phyloP scores from a whole-genome alignment of 371 early-diverging fungal genomes.

The Lichtheimia hyalospora region DNA sequence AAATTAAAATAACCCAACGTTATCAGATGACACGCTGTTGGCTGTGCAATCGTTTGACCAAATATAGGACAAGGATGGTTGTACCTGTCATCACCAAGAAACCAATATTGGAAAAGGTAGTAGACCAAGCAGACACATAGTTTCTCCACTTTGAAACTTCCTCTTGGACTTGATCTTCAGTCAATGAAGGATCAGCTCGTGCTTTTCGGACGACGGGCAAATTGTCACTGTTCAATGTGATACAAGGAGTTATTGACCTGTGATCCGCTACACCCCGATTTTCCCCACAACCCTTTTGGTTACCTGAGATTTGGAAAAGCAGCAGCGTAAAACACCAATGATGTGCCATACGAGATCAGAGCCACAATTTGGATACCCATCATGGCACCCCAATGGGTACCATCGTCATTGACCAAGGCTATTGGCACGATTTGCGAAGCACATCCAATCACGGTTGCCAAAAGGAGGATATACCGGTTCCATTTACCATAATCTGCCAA shows the following conservation, averaged over 20 bases:
- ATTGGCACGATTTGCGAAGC: conserved; percentile 47
- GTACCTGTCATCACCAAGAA: conserved; percentile 45
- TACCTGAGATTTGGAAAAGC: conserved; percentile 50
- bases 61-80: background rate
- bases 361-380: conserved; percentile 42
- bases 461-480: conserved; percentile 41
- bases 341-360: conserved; percentile 47
- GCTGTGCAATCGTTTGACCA: no score
- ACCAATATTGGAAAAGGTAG: conserved; percentile 46
- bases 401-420: conserved; percentile 39
- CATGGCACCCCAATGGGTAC: conserved; percentile 50
- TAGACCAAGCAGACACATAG: conserved; percentile 50
- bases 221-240: conserved; percentile 28
- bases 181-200: conserved; percentile 33
- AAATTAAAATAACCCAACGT: no score
- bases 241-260: no score
- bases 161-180: conserved; percentile 19
- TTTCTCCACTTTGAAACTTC: conserved; percentile 46
- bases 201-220: conserved; percentile 48
- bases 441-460: conserved; percentile 42
- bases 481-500: conserved; percentile 50
- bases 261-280: no score
- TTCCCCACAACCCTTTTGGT: background rate
- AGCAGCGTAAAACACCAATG: conserved; percentile 52
- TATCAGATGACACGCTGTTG: no score